Conservation (phyloP, 345 rosid genomes). For the Raphanus raphanistrum region DNA sequence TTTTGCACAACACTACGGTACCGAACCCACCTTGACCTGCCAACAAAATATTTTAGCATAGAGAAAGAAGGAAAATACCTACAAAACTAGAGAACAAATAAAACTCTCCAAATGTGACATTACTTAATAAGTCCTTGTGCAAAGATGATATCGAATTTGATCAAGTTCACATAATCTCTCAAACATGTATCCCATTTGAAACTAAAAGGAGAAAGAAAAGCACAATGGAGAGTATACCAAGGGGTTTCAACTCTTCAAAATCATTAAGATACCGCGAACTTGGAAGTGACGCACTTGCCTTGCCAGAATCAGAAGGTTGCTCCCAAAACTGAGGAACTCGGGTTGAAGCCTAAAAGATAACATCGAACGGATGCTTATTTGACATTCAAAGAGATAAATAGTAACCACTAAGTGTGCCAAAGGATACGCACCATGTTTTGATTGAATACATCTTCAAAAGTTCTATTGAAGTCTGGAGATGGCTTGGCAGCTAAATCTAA, state of each 20-base stretch:
- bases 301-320: slow-evolving; percentile 58
- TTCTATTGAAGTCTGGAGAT: slow-evolving; percentile 58
- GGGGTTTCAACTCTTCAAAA: slow-evolving; percentile 90
- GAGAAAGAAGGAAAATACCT: not conserved
- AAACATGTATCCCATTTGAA: not conserved
- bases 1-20: slow-evolving; percentile 89
- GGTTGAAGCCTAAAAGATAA: slow-evolving; percentile 54
- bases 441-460: slow-evolving; percentile 72
- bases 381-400: not conserved
- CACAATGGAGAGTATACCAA: slow-evolving; percentile 53
- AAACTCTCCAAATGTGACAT: not conserved
- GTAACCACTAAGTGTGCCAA: slow-evolving; percentile 12
- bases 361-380: slow-evolving; percentile 14
- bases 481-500: slow-evolving; percentile 73
- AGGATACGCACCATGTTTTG: slow-evolving; percentile 56
- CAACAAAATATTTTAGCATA: slow-evolving; percentile 25
- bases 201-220: slow-evolving; percentile 2
- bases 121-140: not conserved
- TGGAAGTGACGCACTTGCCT: slow-evolving; percentile 50
- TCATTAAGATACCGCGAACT: slow-evolving; percentile 91
- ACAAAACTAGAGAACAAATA: slow-evolving; percentile 3
- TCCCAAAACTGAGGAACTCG: slow-evolving; percentile 87
- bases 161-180: slow-evolving; percentile 14
- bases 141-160: slow-evolving; percentile 1
- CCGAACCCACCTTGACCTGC: slow-evolving; percentile 98